Evolutionary conservation across 192 early-diverging fungal genomes (phyloP), one percentile per base, ranked within the genome.

Genomic region (Backusella psychrophila): DNA sequence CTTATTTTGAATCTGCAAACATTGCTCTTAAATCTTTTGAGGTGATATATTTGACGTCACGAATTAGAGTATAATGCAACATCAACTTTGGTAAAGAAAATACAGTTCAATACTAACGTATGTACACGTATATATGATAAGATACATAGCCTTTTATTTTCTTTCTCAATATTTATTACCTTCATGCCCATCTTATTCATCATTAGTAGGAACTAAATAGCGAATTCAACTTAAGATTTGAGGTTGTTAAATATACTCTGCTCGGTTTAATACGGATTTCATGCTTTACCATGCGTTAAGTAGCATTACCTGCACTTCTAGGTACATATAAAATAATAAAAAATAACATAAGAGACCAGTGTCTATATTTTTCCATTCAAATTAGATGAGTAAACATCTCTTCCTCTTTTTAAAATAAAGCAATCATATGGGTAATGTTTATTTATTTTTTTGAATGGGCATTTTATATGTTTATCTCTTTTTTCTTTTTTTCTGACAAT

Each of bases 171-270:
- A 15, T 17, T 70, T 9, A 19, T 29, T 80, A 84, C 80, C 78
- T 86, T 98, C 96, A 82, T 98, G 95, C 84, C 98, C 95, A 19
- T 96, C 96, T 96, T 96, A 97, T 94, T 33, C 70, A 23, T 94
- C 94, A 74, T 98, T 94, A 23, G 91, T 95, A 17, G 95, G 93
- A 21, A 96, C 96, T 74, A 96, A 73, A 81, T 98, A 99, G 76
- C 97, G 96, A 66, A 99, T 97, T 42, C 93, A 39, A 87, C 17
- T 96, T 98, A 77, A 99, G 84, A 82, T 73, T 93, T 75, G 78
- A 97, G 91, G 41, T 90, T 77, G 19, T 96, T 94, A 80, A 97
- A 67, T 5, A 92, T 92, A 9, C 97, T 91, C 78, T 96, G 87
- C 68, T 87, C 75, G 7, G 83, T 68, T 83, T 84, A 69, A 98